Conservation (phyloP, 2,329 filamentous ascomycete species). For the Arthroderma uncinatum region DNA sequence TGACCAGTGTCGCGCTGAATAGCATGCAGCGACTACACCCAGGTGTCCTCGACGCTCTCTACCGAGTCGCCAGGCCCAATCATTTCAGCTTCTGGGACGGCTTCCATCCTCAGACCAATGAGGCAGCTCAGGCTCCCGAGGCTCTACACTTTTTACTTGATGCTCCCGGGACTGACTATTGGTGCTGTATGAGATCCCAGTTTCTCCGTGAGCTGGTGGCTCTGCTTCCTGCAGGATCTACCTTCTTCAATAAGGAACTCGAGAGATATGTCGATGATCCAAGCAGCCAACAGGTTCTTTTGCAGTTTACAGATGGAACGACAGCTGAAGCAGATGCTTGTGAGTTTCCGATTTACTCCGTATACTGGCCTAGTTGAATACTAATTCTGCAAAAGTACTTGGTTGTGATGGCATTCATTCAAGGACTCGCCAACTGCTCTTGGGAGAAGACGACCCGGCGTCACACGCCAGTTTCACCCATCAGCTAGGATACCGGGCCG, state of each 20-base stretch:
- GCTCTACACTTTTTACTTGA: slow-evolving; percentile 16
- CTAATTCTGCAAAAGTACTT: slow-evolving; percentile 43
- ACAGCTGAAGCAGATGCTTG: slow-evolving; percentile 35
- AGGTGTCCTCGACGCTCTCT: not conserved
- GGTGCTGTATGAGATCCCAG: slow-evolving; percentile 29
- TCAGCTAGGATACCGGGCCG: slow-evolving; percentile 51
- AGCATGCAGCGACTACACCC: slow-evolving; percentile 3
- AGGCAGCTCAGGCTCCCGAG: slow-evolving; percentile 8
- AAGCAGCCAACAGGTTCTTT: slow-evolving; percentile 16
- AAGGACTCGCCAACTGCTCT: slow-evolving; percentile 41
- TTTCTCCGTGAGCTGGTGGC: slow-evolving; percentile 35
- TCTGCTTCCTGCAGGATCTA: slow-evolving; percentile 29
- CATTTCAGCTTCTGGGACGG: slow-evolving; percentile 9
- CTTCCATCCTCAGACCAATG: slow-evolving; percentile 21
- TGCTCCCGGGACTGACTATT: slow-evolving; percentile 15
- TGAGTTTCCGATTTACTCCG: slow-evolving; percentile 7
- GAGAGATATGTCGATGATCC: slow-evolving; percentile 21
- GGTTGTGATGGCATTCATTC: slow-evolving; percentile 50
- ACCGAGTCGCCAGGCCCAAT: not conserved
- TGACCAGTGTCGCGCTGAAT: not conserved
- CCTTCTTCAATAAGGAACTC: slow-evolving; percentile 28
- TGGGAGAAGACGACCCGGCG: slow-evolving; percentile 39
- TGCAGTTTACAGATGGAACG: slow-evolving; percentile 39
- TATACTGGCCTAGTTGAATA: not conserved
- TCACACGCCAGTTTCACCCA: slow-evolving; percentile 42